Evolutionary conservation across 306 rosid genomes (phyloP).

Genomic region (Lablab purpureus): DNA sequence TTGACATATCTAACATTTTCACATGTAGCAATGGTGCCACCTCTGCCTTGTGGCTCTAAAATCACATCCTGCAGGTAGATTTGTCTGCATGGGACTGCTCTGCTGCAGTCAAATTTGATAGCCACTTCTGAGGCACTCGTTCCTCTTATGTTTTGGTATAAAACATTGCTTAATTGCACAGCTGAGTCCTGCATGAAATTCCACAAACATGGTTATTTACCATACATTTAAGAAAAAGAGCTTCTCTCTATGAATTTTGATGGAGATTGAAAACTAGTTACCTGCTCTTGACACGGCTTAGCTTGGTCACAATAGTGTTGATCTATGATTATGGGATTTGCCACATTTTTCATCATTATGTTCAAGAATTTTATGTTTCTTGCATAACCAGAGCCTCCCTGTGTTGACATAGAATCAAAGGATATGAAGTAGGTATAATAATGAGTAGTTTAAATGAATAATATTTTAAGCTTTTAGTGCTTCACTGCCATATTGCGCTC

Average conservation of each 20-base stretch:
- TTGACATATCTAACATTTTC: constrained; percentile 55
- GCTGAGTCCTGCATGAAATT: constrained; percentile 57
- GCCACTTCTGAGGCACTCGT: constrained; percentile 83
- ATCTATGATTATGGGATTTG: constrained; percentile 83
- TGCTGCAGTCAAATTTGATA: constrained; percentile 74
- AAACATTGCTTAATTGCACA: constrained; percentile 69
- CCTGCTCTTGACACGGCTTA: constrained; percentile 65
- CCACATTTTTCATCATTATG: constrained; percentile 69
- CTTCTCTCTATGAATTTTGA: neutral
- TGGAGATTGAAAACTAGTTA: constrained; percentile 28
- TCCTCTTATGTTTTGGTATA: constrained; percentile 71
- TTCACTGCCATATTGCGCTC: neutral
- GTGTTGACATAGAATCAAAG: constrained; percentile 34
- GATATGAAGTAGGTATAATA: neutral
- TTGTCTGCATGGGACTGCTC: constrained; percentile 57
- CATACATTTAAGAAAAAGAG: neutral
- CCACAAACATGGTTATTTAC: neutral
- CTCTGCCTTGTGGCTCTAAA: constrained; percentile 46
- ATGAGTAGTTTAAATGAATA: neutral
- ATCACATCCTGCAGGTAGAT: constrained; percentile 60
- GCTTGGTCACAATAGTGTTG: constrained; percentile 83
- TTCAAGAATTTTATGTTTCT: constrained; percentile 66
- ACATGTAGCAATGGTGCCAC: constrained; percentile 63
- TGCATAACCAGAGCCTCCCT: constrained; percentile 89
- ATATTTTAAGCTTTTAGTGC: neutral